Evolutionary conservation across 2,329 filamentous ascomycete genomes (phyloP).

Genomic region (Colletotrichum lini): DNA sequence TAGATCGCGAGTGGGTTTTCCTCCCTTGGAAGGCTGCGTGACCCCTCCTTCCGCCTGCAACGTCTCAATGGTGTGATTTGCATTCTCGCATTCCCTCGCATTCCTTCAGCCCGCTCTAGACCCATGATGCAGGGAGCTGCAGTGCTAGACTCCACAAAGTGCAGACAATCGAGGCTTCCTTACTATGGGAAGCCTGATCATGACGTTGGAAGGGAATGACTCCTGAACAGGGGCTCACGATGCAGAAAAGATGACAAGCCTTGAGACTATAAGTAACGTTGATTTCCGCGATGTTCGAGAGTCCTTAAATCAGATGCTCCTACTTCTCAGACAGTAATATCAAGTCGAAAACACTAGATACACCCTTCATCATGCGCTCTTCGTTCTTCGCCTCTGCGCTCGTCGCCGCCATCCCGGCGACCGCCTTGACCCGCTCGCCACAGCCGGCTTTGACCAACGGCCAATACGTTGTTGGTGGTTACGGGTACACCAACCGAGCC

Average conservation of each 20-base stretch:
- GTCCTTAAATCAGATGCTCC: too few species aligned
- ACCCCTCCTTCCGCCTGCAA: not conserved
- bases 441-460: constrained; percentile 33
- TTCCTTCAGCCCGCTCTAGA: not conserved
- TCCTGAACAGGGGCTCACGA: not conserved
- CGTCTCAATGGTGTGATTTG: not conserved
- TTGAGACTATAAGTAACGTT: not conserved
- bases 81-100: constrained; percentile 5
- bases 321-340: not conserved
- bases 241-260: not conserved
- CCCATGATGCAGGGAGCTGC: not conserved
- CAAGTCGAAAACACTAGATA: not conserved
- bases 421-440: constrained; percentile 24
- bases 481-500: constrained; percentile 45
- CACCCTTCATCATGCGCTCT: constrained; percentile 8
- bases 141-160: too few species aligned
- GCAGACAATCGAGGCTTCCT: not conserved
- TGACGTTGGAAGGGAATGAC: not conserved
- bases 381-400: constrained; percentile 12
- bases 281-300: not conserved
- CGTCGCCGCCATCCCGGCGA: not conserved
- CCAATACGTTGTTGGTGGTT: constrained; percentile 46
- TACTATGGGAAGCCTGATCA: not conserved
- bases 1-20: not conserved
- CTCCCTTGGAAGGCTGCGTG: constrained; percentile 2